A percentile compares a stretch with the other conserved stretches of the same genome.
These are phyloP conservation scores for Cyberlindnera subsufficiens DNA, from an alignment of 805 yeast genomes.

Conservation along the genomic window DNA sequence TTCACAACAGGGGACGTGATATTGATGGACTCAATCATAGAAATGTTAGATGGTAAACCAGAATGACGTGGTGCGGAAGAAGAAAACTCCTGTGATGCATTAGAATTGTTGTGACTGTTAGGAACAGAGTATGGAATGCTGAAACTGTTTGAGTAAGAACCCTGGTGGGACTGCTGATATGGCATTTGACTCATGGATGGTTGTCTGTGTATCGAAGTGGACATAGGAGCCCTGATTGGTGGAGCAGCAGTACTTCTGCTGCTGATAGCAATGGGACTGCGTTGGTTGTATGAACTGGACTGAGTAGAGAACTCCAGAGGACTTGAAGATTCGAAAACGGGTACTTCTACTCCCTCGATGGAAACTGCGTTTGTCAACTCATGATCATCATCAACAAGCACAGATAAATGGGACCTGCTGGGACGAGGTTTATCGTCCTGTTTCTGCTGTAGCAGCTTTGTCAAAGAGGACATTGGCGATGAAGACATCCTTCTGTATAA, in stretches of 20 bases:
- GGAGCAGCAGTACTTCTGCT: constrained; percentile 14
- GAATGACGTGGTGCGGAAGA: constrained; percentile 29
- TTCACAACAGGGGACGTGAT: constrained; percentile 66
- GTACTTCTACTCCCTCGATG: constrained; percentile 25
- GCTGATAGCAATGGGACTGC: constrained; percentile 22
- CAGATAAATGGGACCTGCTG: constrained; percentile 1
- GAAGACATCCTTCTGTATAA: constrained; percentile 6
- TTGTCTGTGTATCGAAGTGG: constrained; percentile 24
- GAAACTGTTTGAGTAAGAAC: constrained; percentile 14
- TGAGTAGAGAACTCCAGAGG: constrained; percentile 7
- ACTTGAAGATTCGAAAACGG: constrained; percentile 7
- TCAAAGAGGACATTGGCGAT: constrained; percentile 23
- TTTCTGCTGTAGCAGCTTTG: constrained; percentile 23
- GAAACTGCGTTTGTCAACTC: constrained; percentile 21
- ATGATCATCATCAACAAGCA: constrained; percentile 9
- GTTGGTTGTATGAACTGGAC: constrained; percentile 10
- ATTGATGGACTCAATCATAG: constrained; percentile 48
- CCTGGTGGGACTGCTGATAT: constrained; percentile 6
- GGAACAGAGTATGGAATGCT: constrained; percentile 23
- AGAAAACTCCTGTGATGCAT: constrained; percentile 22
- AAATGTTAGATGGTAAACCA: constrained; percentile 33
- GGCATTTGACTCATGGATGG: constrained; percentile 13
- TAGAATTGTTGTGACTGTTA: constrained; percentile 13
- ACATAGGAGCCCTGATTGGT: constrained; percentile 25
- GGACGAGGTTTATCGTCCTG: constrained; percentile 5